phyloP scores from a whole-genome alignment of 805 yeast species.

The Kurtzmaniella cleridarum region DNA sequence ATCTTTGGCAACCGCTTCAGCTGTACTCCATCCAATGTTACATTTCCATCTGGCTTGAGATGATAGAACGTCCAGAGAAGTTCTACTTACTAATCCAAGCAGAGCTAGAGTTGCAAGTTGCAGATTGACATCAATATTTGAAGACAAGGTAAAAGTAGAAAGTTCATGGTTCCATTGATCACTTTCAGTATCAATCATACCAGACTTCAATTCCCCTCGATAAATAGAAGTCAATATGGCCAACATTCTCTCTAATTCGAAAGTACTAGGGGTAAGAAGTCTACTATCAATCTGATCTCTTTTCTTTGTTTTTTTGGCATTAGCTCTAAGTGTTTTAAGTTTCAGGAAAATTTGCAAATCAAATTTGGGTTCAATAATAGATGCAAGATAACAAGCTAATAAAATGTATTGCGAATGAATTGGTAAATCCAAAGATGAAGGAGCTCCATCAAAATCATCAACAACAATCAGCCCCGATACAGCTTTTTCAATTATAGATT shows the following conservation, averaged over 20 bases:
- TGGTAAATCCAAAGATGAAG: conserved; percentile 46
- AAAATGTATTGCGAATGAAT: conserved; percentile 62
- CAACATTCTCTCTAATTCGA: conserved; percentile 71
- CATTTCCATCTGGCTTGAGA: conserved; percentile 75
- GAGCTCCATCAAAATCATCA: conserved; percentile 26
- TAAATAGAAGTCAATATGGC: conserved; percentile 76
- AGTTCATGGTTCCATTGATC: conserved; percentile 28
- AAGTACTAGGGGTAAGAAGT: conserved; percentile 63
- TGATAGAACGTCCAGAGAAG: conserved; percentile 50
- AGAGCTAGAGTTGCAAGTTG: conserved; percentile 58
- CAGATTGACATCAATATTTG: conserved; percentile 45
- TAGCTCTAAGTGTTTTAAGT: conserved; percentile 31
- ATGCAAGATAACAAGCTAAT: conserved; percentile 78
- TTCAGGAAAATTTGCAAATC: conserved; percentile 70
- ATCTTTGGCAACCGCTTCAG: conserved; percentile 56
- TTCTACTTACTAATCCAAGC: conserved; percentile 44
- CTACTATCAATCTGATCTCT: conserved; percentile 52
- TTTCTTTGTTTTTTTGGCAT: conserved; percentile 19
- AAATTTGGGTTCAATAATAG: conserved; percentile 62
- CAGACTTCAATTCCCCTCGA: conserved; percentile 32
- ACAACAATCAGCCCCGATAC: neutral
- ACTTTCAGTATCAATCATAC: conserved; percentile 29
- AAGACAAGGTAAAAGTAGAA: conserved; percentile 29
- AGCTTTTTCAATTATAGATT: conserved; percentile 15
- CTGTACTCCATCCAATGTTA: conserved; percentile 63